These are phyloP conservation scores for Saturnispora saitoi DNA, from an alignment of 805 yeast genomes.

Conservation along the genomic window DNA sequence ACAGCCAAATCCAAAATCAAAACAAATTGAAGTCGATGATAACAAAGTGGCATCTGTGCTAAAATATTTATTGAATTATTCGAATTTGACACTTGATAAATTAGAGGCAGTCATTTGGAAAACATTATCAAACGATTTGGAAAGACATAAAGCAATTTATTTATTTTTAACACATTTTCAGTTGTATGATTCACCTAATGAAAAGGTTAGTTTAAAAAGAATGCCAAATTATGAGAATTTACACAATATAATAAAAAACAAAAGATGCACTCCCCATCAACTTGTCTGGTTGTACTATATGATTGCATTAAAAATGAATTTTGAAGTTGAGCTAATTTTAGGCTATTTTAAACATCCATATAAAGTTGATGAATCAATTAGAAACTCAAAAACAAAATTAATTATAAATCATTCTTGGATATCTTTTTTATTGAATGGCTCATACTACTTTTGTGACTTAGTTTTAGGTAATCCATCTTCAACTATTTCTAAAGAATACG, in stretches of 20 bases:
- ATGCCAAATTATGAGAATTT: conserved; percentile 22
- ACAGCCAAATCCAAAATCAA: conserved; percentile 14
- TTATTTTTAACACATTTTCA: conserved; percentile 53
- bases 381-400: conserved; percentile 33
- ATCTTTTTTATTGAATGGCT: conserved; percentile 62
- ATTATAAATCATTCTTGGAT: conserved; percentile 85
- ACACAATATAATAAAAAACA: conserved; percentile 22
- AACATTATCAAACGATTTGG: conserved; percentile 45
- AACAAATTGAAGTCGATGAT: conserved; percentile 16
- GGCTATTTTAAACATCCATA: conserved; percentile 83
- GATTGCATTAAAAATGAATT: conserved; percentile 59
- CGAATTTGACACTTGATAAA: conserved; percentile 24
- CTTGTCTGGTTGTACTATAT: conserved; percentile 68
- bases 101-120: conserved; percentile 45
- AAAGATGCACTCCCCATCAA: conserved; percentile 40
- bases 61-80: conserved; percentile 38
- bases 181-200: conserved; percentile 31
- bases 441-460: conserved; percentile 75
- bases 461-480: conserved; percentile 53
- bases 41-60: conserved; percentile 12
- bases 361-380: conserved; percentile 33
- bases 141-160: conserved; percentile 54
- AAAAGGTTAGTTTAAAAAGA: conserved; percentile 25
- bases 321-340: conserved; percentile 66
- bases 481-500: conserved; percentile 36